phyloP scores from a whole-genome alignment of 192 early-diverging fungal species.

The Globomyces pollinis-pini region DNA sequence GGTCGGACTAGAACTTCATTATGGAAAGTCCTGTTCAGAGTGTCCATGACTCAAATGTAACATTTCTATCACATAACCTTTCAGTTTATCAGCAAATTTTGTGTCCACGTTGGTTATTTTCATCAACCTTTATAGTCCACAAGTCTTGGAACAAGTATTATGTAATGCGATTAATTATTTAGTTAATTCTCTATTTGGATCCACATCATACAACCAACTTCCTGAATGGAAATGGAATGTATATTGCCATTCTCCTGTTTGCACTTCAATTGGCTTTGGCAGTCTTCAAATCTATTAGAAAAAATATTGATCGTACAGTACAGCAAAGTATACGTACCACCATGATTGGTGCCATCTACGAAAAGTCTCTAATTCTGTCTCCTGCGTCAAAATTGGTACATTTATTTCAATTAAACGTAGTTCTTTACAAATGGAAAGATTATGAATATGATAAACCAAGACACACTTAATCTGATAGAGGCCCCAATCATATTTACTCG shows the following conservation, averaged over 20 bases:
- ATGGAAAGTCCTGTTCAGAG: no score
- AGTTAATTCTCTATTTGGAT: neutral
- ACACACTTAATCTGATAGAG: neutral
- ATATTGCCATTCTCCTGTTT: slow-evolving; percentile 48
- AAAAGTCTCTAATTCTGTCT: slow-evolving; percentile 52
- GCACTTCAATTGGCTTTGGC: slow-evolving; percentile 30
- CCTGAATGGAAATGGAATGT: slow-evolving; percentile 21
- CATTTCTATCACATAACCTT: neutral
- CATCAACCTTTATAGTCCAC: neutral
- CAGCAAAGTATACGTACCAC: slow-evolving; percentile 30
- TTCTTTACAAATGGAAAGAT: slow-evolving; percentile 17
- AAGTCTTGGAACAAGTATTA: neutral
- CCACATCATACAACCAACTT: neutral
- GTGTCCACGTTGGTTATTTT: neutral
- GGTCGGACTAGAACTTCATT: neutral
- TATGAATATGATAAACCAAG: slow-evolving; percentile 25
- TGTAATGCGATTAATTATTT: no score
- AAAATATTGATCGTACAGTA: slow-evolving; percentile 27
- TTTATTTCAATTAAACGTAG: neutral
- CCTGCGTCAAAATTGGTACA: neutral
- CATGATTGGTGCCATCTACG: slow-evolving; percentile 56
- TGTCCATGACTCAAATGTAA: neutral
- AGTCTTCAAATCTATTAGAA: slow-evolving; percentile 27
- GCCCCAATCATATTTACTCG: neutral
- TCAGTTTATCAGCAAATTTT: neutral